Base-by-base conservation (phyloP, 805 yeast species). In the Candida michaelii region DNA sequence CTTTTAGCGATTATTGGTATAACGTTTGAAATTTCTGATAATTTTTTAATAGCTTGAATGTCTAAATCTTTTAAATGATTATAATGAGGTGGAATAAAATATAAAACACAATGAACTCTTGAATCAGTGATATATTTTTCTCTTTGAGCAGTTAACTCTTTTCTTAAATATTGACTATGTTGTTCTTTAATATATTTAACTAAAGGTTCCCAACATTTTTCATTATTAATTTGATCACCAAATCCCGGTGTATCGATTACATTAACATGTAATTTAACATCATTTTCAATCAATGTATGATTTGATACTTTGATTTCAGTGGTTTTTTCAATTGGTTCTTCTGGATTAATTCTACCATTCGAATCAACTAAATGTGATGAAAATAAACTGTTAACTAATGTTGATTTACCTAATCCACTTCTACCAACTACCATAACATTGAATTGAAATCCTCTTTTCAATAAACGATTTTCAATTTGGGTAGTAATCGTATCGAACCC, bases 161-260 rank as follows among this genome's bases (percentile, higher is more conserved):
- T 87, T 69, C 97, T 84, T 60, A 90, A 75, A 64, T 86, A 90
- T 56, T 83, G 83, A 32, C 95, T 85, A 64, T 90, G 95, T 68
- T 90, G 97, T 66, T 90, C 97, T 69, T 90, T 90, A 62, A 90
- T 88, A 68, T 89, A 90, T 66, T 88, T 89, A 51, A 90, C 83
- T 49, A 90, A 82, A 40, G 97, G 97, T 55, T 90, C 98, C 97
- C 97, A 91, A 66, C 95, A 89, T 66, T 85, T 86, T 56, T 87
- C 95, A 66, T 90, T 90, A 70, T 89, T 87, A 52, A 93, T 85
- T 68, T 87, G 96, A 73, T 93, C 99, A 30, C 97, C 98, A 72
- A 89, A 93, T 12, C 98, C 98, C 15, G 98, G 98, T 3, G 99
- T 93, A 62, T 93, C 99, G 59, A 93, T 87, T 43, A 93, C 82